Evolutionary conservation across 2,329 filamentous ascomycete genomes (phyloP).

Genomic region (Fusarium napiforme): DNA sequence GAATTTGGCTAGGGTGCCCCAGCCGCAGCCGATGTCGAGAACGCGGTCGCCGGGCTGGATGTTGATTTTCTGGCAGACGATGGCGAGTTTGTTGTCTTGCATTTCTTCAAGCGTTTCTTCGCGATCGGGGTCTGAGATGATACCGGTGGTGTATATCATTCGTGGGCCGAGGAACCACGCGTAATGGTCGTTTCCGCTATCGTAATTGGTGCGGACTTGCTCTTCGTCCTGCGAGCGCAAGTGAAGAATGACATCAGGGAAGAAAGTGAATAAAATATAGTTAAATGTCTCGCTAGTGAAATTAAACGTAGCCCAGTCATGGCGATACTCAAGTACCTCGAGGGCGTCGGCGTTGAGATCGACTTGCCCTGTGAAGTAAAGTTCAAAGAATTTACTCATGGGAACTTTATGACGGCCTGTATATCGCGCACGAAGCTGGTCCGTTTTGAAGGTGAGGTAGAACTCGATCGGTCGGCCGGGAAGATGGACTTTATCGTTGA

Average conservation of each 20-base stretch:
- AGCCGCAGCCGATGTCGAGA: constrained; percentile 94
- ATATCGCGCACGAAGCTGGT: constrained; percentile 68
- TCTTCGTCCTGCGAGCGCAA: constrained; percentile 92
- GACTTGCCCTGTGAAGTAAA: constrained; percentile 91
- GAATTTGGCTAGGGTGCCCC: constrained; percentile 92
- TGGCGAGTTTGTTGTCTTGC: constrained; percentile 93
- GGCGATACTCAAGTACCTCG: constrained; percentile 87
- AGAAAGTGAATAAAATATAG: constrained; percentile 83
- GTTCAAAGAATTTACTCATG: constrained; percentile 91
- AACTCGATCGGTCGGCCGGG: constrained; percentile 87
- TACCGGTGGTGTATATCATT: constrained; percentile 96
- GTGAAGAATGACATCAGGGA: constrained; percentile 89
- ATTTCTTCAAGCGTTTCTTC: constrained; percentile 94
- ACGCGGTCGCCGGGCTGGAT: constrained; percentile 81
- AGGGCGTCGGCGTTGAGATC: constrained; percentile 92
- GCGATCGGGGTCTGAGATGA: constrained; percentile 84
- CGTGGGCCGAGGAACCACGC: constrained; percentile 95
- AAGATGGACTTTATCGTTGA: constrained; percentile 86
- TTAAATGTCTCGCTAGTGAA: constrained; percentile 86
- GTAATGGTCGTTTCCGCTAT: constrained; percentile 96
- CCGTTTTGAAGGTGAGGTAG: constrained; percentile 81
- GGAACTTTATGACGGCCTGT: constrained; percentile 80
- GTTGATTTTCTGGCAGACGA: constrained; percentile 93
- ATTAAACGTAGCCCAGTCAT: constrained; percentile 93
- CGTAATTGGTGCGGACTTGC: constrained; percentile 94